Percentiles rank a stretch among this genome's conserved stretches.
Conservation (phyloP, 306 rosid genomes). For the cucumber (Cucumis sativus) region Cucumber_9930_V3 NC_026660.2:20734501-20735000, state of each 20-base stretch:
- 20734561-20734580: neutral
- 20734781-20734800: constrained; percentile 17
- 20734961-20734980: neutral
- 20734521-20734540: neutral
- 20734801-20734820: constrained; percentile 69
- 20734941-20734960: neutral
- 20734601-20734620: neutral
- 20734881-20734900: neutral
- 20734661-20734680: constrained; percentile 32
- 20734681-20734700: constrained; percentile 37
- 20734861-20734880: neutral
- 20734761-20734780: neutral
- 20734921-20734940: neutral
- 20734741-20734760: constrained; percentile 2
- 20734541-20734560: neutral
- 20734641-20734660: constrained; percentile 23
- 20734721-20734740: constrained; percentile 9
- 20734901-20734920: neutral
- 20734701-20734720: constrained; percentile 45
- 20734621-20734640: constrained; percentile 9
- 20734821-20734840: constrained; percentile 42
- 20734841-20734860: constrained; percentile 38
- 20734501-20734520: neutral
- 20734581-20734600: neutral
- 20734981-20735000: neutral